Percentiles rank a stretch among this genome's conserved stretches.
phyloP scores from a whole-genome alignment of 1,139 yeast species.

The Pneumocystis wakefieldiae region DNA sequence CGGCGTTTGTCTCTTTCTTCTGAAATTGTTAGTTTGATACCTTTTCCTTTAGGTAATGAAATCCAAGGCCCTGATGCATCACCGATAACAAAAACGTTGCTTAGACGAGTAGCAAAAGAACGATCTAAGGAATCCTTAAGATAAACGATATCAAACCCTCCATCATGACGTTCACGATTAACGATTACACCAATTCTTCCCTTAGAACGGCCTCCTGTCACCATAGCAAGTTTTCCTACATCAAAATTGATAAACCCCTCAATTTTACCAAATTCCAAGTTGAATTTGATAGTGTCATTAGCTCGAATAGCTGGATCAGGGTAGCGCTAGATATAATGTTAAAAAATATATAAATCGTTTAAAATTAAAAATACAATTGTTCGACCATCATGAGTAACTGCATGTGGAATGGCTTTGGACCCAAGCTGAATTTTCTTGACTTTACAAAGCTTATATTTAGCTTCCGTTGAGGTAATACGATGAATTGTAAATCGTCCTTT shows the following conservation, averaged over 20 bases:
- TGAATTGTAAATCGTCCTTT: conserved; percentile 99
- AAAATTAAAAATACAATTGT: conserved; percentile 35
- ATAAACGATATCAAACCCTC: conserved; percentile 98
- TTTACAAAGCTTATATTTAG: conserved; percentile 92
- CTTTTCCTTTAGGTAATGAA: conserved; percentile 99
- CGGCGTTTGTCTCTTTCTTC: conserved; percentile 96
- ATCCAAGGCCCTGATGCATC: conserved; percentile 95
- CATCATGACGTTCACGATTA: conserved; percentile 99
- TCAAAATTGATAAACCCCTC: conserved; percentile 85
- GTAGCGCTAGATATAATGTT: conserved; percentile 40
- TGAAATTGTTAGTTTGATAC: conserved; percentile 90
- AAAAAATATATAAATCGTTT: background rate
- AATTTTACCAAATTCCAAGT: conserved; percentile 89
- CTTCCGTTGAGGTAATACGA: conserved; percentile 98
- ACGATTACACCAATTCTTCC: conserved; percentile 97
- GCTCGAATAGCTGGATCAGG: conserved; percentile 94
- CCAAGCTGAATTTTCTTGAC: conserved; percentile 96
- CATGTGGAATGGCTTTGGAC: conserved; percentile 95
- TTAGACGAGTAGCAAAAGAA: conserved; percentile 95
- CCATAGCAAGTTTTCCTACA: conserved; percentile 91
- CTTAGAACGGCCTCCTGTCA: conserved; percentile 99
- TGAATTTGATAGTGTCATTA: conserved; percentile 94
- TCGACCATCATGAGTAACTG: conserved; percentile 98
- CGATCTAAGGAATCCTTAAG: conserved; percentile 93
- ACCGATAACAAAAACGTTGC: conserved; percentile 94